Evolutionary conservation across 2,329 filamentous ascomycete genomes (phyloP).

Genomic region (Samsoniella hepiali): DNA sequence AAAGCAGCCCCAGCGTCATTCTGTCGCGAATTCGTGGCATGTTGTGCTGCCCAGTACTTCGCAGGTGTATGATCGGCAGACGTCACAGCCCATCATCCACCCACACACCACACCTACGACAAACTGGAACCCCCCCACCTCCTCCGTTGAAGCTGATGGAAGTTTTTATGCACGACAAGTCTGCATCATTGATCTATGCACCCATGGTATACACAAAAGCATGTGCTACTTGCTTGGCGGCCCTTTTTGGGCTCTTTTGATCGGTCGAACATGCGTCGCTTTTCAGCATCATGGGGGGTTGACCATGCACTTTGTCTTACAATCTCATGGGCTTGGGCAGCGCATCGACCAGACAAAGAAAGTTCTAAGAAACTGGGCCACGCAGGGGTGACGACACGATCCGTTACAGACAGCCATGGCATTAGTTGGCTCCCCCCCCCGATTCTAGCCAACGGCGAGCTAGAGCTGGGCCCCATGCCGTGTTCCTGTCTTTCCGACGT

Average conservation of each 20-base stretch:
- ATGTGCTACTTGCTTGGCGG: neutral
- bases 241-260: neutral
- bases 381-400: constrained; percentile 7
- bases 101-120: neutral
- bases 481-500: neutral
- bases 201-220: neutral
- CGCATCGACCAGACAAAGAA: too few species aligned
- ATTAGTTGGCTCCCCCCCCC: neutral
- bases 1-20: neutral
- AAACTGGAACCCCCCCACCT: neutral
- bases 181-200: neutral
- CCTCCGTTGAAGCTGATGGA: neutral
- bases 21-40: neutral
- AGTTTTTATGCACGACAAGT: neutral
- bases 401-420: neutral
- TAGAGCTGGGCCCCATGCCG: constrained; percentile 1
- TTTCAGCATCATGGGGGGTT: neutral
- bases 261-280: neutral
- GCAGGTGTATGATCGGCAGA: neutral
- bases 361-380: neutral
- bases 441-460: constrained; percentile 3
- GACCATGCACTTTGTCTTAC: too few species aligned
- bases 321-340: too few species aligned
- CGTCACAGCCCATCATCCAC: neutral
- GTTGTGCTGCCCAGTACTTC: neutral